Evolutionary conservation across 257 asterid genomes (phyloP).

Genomic region (Voacanga thouarsii): DNA sequence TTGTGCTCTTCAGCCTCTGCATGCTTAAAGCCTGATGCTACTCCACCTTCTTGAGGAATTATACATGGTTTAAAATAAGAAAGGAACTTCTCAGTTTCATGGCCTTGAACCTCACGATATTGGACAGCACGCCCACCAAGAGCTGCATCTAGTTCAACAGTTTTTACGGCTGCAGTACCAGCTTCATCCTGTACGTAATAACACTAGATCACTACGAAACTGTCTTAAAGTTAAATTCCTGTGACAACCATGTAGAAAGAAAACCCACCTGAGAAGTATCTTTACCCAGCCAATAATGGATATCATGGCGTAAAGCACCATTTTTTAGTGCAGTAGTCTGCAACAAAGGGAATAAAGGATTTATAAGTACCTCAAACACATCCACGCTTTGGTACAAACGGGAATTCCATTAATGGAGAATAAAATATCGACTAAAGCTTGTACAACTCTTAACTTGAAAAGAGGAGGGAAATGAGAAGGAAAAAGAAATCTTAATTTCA

Average conservation of each 20-base stretch:
- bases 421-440: background rate
- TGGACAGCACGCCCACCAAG: conserved; percentile 98
- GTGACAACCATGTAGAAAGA: conserved; percentile 6
- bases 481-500: background rate
- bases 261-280: conserved; percentile 80
- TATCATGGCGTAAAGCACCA: conserved; percentile 85
- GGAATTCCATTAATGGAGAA: background rate
- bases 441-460: background rate
- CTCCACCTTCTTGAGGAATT: conserved; percentile 96
- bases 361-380: conserved; percentile 7
- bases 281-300: conserved; percentile 97
- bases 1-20: conserved; percentile 73
- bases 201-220: conserved; percentile 8
- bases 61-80: conserved; percentile 98
- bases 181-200: conserved; percentile 73
- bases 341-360: conserved; percentile 19
- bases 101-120: conserved; percentile 96
- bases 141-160: conserved; percentile 90
- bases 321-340: conserved; percentile 85
- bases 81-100: conserved; percentile 95
- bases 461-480: background rate
- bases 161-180: conserved; percentile 85
- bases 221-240: conserved; percentile 5
- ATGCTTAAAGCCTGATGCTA: conserved; percentile 88
- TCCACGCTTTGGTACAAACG: background rate